Percentiles rank a stretch among this genome's conserved stretches.
Conservation (phyloP, 208 protist species). For the Acanthamoeba triangularis region DNA sequence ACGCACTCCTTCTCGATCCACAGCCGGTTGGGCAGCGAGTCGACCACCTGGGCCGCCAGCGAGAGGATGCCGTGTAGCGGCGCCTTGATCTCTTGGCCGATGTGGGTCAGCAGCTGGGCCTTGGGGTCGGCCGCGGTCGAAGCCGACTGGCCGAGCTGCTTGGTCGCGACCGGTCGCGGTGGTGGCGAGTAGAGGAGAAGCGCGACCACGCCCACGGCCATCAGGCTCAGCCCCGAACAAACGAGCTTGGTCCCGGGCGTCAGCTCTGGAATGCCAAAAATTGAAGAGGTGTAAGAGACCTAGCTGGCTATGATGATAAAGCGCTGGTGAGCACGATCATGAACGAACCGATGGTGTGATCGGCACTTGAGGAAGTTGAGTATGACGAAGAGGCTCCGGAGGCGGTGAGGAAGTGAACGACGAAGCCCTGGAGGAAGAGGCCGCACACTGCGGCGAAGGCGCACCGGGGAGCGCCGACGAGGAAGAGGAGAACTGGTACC, state of each 20-base stretch:
- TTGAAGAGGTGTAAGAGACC: neutral
- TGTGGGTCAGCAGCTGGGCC: constrained; percentile 3
- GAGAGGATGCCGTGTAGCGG: constrained; percentile 32
- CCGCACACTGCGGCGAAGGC: constrained; percentile 20
- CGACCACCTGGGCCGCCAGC: neutral
- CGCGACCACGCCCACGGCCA: neutral
- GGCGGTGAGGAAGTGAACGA: neutral
- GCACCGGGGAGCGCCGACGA: neutral
- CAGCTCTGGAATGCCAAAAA: neutral
- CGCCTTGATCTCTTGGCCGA: neutral
- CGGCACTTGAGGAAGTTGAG: too few relatives aligned
- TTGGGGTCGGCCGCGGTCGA: neutral
- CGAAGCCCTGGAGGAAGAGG: constrained; percentile 24
- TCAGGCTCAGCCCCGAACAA: neutral
- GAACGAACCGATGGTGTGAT: neutral
- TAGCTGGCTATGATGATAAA: neutral
- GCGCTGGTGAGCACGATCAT: neutral
- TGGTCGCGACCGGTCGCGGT: neutral
- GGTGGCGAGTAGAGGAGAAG: neutral
- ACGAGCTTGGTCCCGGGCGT: constrained; percentile 3
- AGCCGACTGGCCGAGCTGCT: neutral
- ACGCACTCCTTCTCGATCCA: constrained; percentile 43
- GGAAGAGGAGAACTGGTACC: constrained; percentile 36
- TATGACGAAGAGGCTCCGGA: neutral
- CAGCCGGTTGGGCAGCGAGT: neutral